Evolutionary conservation across 768 basidiomycete genomes (phyloP).

Genomic region (Lactifluus volemus): DNA sequence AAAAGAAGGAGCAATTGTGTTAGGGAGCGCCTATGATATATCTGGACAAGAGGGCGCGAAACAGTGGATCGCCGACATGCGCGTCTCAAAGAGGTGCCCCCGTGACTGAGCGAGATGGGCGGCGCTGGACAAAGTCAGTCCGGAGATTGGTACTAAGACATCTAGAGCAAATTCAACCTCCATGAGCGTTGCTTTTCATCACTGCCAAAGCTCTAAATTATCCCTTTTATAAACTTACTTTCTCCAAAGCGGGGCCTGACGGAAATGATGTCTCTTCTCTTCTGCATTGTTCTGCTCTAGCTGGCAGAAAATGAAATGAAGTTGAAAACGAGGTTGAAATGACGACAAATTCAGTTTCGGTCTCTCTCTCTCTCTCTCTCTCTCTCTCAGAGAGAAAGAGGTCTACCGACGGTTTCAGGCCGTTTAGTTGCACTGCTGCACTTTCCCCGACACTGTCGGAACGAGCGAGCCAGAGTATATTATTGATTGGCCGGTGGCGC

Average conservation of each 20-base stretch:
- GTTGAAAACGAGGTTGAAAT: neutral
- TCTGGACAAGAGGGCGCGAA: constrained; percentile 9
- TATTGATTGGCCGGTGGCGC: neutral
- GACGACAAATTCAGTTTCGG: neutral
- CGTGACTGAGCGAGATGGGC: constrained; percentile 11
- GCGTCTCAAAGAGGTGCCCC: neutral
- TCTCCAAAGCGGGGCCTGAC: constrained; percentile 2
- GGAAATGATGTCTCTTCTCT: neutral
- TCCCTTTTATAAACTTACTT: too few relatives aligned
- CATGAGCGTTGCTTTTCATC: neutral
- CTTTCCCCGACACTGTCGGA: constrained; percentile 1
- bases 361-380: neutral
- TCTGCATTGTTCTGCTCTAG: neutral
- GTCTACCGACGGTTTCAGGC: neutral
- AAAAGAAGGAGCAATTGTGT: neutral
- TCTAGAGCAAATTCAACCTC: neutral
- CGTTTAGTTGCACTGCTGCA: neutral
- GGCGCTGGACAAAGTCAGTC: constrained; percentile 11
- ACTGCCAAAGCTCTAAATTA: neutral
- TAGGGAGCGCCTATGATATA: neutral
- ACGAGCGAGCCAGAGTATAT: neutral
- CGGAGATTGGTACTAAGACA: constrained; percentile 3
- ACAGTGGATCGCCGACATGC: constrained; percentile 6
- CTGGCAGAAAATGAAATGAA: neutral
- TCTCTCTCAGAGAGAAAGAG: neutral